phyloP scores from a whole-genome alignment of 2,329 filamentous ascomycete genomes.

The Pestalotiopsis sp. region DNA sequence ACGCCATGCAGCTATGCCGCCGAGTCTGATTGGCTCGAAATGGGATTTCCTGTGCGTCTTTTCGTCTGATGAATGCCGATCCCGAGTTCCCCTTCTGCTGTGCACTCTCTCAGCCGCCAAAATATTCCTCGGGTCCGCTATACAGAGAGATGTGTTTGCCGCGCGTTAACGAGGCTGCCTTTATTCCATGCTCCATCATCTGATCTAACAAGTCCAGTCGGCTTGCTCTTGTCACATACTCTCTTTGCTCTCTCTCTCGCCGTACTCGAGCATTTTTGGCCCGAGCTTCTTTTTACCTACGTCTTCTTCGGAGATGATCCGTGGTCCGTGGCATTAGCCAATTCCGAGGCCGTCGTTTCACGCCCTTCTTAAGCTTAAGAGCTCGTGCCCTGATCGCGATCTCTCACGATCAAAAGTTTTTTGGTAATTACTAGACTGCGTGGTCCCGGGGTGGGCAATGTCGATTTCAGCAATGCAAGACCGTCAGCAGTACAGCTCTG shows the following conservation, averaged over 20 bases:
- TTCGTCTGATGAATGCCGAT: too few relatives aligned
- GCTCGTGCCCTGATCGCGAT: not conserved
- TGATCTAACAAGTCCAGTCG: not conserved
- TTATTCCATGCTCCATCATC: not conserved
- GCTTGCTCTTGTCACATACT: not conserved
- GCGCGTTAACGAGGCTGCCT: not conserved
- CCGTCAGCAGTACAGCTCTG: too few relatives aligned
- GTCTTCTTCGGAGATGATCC: not conserved
- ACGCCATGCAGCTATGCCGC: not conserved
- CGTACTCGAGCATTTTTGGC: not conserved
- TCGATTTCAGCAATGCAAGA: too few relatives aligned
- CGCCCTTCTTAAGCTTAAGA: not conserved
- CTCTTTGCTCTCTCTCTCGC: not conserved
- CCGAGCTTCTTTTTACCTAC: not conserved
- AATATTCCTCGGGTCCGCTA: not conserved
- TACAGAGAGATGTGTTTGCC: not conserved
- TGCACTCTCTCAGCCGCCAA: too few relatives aligned
- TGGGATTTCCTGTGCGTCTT: too few relatives aligned
- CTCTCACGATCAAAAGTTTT: not conserved
- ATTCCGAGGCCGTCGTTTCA: not conserved
- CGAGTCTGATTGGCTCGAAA: not conserved
- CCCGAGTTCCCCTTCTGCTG: too few relatives aligned
- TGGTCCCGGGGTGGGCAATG: not conserved
- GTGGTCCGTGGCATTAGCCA: not conserved
- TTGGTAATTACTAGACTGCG: not conserved